Evolutionary conservation across 345 rosid genomes (phyloP).

Genomic region (Aegle marmelos): DNA sequence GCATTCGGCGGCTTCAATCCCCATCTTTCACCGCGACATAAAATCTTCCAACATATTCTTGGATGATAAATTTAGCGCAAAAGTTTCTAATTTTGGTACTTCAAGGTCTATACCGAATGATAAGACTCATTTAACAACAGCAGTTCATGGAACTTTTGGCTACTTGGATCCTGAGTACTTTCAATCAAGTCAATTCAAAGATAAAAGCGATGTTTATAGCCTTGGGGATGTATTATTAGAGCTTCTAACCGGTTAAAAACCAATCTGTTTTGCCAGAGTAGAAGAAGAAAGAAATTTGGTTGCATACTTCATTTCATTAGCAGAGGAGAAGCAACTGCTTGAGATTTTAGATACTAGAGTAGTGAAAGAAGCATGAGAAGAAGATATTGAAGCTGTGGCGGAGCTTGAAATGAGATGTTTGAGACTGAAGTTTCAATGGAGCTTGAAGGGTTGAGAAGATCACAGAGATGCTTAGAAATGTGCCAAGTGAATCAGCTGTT

Average conservation of each 20-base stretch:
- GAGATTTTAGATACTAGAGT: background rate
- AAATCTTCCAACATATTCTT: constrained; percentile 25
- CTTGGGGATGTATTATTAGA: background rate
- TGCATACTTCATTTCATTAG: background rate
- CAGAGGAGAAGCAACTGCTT: background rate
- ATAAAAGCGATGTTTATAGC: too few species aligned
- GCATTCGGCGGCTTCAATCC: constrained; percentile 29
- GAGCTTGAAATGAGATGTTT: too few species aligned
- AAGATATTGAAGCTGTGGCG: too few species aligned
- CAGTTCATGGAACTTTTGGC: too few species aligned
- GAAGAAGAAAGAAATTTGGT: constrained; percentile 1
- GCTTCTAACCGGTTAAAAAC: constrained; percentile 13
- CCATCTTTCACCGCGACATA: constrained; percentile 28
- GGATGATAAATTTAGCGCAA: constrained; percentile 7
- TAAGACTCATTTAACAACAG: too few species aligned
- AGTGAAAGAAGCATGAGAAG: too few species aligned
- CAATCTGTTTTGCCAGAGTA: constrained; percentile 4
- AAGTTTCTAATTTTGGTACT: too few species aligned
- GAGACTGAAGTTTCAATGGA: too few species aligned
- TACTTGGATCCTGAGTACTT: too few species aligned
- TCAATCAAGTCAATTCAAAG: too few species aligned
- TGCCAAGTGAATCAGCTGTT: background rate
- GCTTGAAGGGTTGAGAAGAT: too few species aligned
- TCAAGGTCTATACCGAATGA: too few species aligned
- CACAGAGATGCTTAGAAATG: background rate